Evolutionary conservation across 305 asterid genomes (phyloP).

Genomic region (Fraxinus xanthoxyloides): DNA sequence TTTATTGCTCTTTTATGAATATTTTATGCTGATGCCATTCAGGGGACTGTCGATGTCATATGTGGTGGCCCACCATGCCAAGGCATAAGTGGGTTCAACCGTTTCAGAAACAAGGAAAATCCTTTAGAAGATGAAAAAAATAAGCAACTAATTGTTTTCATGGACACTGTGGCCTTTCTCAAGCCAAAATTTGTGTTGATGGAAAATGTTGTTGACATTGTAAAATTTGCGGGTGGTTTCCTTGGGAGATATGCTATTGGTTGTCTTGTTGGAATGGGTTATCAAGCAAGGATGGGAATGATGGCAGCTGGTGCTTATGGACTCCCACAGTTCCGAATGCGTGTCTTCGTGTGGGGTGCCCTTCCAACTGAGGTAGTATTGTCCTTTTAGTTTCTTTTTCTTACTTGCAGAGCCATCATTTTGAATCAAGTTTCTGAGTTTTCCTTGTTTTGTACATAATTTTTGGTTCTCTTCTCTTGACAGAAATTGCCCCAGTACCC

Average conservation of each 20-base stretch:
- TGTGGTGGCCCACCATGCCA: conserved; percentile 60
- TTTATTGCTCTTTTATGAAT: neutral
- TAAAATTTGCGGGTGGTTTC: conserved; percentile 32
- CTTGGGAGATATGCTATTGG: conserved; percentile 43
- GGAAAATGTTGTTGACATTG: conserved; percentile 50
- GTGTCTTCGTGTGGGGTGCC: conserved; percentile 43
- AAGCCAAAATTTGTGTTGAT: conserved; percentile 42
- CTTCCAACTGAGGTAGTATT: conserved; percentile 19
- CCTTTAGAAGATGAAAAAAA: conserved; percentile 41
- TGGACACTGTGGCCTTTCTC: conserved; percentile 40
- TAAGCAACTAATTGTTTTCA: conserved; percentile 35
- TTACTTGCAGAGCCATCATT: neutral
- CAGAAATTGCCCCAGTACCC: conserved; percentile 42
- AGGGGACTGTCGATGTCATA: conserved; percentile 47
- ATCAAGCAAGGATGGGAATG: conserved; percentile 44
- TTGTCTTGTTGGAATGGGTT: conserved; percentile 37
- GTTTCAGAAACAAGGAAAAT: conserved; percentile 33
- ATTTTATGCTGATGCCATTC: neutral
- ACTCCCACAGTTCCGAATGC: conserved; percentile 47
- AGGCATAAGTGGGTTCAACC: conserved; percentile 50
- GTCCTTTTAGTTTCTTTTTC: neutral
- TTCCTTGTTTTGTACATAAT: neutral
- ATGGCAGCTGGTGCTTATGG: conserved; percentile 55
- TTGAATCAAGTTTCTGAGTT: neutral
- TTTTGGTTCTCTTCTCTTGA: neutral